Evolutionary conservation across 768 basidiomycete genomes (phyloP).

Genomic region (Russula olivacea): DNA sequence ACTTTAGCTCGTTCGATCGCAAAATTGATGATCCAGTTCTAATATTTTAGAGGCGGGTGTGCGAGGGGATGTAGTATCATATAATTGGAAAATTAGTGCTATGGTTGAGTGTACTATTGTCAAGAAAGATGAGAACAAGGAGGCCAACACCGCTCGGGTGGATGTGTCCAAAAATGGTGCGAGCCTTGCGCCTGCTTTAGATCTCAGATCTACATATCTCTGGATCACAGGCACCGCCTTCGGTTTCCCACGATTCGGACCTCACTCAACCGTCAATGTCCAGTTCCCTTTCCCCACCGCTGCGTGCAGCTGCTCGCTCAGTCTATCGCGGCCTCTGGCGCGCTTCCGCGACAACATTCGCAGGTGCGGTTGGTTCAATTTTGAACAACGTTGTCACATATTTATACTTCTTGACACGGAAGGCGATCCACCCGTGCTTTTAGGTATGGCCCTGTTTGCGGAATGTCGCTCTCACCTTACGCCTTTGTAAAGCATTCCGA

Average conservation of each 20-base stretch:
- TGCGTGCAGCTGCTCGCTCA: constrained; percentile 62
- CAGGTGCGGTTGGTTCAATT: constrained; percentile 34
- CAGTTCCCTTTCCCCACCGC: constrained; percentile 37
- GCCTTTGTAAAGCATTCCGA: constrained; percentile 53
- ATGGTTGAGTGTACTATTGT: neutral
- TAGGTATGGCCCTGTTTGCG: constrained; percentile 36
- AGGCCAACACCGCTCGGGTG: constrained; percentile 25
- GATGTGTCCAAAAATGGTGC: constrained; percentile 37
- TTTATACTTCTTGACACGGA: neutral
- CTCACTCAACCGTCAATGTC: constrained; percentile 35
- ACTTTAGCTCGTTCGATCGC: neutral
- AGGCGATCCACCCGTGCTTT: constrained; percentile 55
- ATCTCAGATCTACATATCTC: constrained; percentile 32
- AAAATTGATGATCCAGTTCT: neutral
- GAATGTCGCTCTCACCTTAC: neutral
- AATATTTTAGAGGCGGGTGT: neutral
- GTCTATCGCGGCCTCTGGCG: constrained; percentile 70
- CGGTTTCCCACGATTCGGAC: neutral
- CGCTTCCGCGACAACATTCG: constrained; percentile 60
- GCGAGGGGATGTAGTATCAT: neutral
- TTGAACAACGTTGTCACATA: neutral
- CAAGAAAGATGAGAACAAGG: constrained; percentile 1
- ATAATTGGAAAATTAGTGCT: neutral
- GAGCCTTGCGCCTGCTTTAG: constrained; percentile 30
- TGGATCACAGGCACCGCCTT: neutral